Percentiles rank a stretch among this genome's conserved stretches.
phyloP scores from a whole-genome alignment of 352 stramenopile genomes.

The Pythium brassicae region DNA sequence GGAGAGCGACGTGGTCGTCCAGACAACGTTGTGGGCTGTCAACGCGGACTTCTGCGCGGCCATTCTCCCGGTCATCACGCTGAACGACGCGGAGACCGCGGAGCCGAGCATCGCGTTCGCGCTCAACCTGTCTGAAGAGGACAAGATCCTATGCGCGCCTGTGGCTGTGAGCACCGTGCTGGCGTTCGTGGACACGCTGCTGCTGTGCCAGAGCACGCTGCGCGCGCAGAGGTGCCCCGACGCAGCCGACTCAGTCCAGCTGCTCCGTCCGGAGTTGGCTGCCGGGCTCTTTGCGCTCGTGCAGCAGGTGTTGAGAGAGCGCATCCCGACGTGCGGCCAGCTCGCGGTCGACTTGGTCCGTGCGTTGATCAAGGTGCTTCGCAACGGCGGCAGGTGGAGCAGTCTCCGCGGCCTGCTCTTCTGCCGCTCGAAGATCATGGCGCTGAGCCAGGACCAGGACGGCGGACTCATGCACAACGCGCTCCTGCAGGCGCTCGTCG shows the following conservation, averaged over 20 bases:
- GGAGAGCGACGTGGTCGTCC: conserved; percentile 44
- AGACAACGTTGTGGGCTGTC: conserved; percentile 71
- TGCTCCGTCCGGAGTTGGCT: conserved; percentile 53
- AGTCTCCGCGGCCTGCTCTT: conserved; percentile 73
- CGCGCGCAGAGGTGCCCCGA: conserved; percentile 3
- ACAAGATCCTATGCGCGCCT: conserved; percentile 65
- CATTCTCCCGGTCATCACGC: conserved; percentile 63
- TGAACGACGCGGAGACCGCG: conserved; percentile 32
- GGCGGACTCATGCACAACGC: conserved; percentile 68
- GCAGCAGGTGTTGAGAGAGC: conserved; percentile 68
- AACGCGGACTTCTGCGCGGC: conserved; percentile 50
- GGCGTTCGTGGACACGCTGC: conserved; percentile 42
- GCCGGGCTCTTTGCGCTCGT: conserved; percentile 67
- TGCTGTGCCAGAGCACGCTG: conserved; percentile 9
- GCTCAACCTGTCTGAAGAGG: conserved; percentile 65
- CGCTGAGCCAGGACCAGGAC: conserved; percentile 78
- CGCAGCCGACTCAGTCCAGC: conserved; percentile 4
- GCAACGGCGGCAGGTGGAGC: conserved; percentile 58
- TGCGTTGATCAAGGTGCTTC: conserved; percentile 58
- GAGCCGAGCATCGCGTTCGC: conserved; percentile 39
- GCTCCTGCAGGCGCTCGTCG: conserved; percentile 74
- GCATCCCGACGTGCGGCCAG: conserved; percentile 38
- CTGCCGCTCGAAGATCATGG: conserved; percentile 84
- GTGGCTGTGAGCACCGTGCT: conserved; percentile 60
- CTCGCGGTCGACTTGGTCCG: conserved; percentile 63